Conservation (phyloP, 179 eudicot genomes). For the Camellia oleifera region DNA sequence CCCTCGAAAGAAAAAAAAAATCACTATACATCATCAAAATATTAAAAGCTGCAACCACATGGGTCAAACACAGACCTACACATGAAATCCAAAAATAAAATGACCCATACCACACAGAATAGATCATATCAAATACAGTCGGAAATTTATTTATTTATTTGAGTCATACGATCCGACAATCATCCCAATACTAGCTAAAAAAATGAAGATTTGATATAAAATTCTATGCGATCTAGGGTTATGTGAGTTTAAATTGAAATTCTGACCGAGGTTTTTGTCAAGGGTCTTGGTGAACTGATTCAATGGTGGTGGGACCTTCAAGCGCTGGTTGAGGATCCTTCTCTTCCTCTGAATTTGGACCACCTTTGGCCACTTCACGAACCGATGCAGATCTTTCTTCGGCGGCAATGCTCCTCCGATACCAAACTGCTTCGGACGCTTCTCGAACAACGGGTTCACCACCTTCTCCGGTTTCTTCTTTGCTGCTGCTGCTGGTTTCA, state of each 20-base stretch:
- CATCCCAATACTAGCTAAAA: not conserved
- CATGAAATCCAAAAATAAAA: not conserved
- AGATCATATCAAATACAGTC: not conserved
- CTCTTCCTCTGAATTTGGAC: slow-evolving; percentile 80
- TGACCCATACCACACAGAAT: not conserved
- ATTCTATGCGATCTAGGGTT: not conserved
- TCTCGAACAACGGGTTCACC: slow-evolving; percentile 78
- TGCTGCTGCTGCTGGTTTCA: slow-evolving; percentile 15
- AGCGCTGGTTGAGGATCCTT: slow-evolving; percentile 77
- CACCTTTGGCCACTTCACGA: slow-evolving; percentile 77
- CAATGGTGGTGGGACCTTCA: slow-evolving; percentile 93
- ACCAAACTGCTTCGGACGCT: slow-evolving; percentile 85
- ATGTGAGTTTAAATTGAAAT: not conserved
- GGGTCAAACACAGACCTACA: too few species aligned
- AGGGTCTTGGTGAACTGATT: slow-evolving; percentile 87
- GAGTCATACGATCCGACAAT: not conserved
- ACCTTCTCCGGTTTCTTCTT: slow-evolving; percentile 53
- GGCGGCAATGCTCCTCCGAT: slow-evolving; percentile 92
- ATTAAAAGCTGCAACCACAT: too few species aligned
- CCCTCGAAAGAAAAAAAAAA: too few species aligned
- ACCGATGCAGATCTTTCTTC: slow-evolving; percentile 75
- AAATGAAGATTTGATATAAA: not conserved
- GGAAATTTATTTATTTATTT: not conserved
- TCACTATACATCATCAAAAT: too few species aligned
- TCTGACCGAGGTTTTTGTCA: slow-evolving; percentile 76